Evolutionary conservation across 164 flowering plant species (phyloP).

Genomic region (Vitis riparia): DNA sequence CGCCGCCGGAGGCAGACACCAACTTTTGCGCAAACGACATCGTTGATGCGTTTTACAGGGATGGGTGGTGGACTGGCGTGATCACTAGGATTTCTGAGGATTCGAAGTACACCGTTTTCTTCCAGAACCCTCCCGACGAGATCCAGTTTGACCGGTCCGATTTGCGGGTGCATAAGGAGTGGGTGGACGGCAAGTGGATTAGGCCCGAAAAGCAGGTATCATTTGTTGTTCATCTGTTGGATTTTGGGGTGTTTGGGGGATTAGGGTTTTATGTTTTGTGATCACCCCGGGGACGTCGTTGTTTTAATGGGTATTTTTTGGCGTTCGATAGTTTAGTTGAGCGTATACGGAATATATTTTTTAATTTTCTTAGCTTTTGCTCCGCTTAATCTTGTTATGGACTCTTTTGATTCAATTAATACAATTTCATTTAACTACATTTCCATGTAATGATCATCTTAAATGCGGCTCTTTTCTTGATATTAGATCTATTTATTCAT

Average conservation of each 20-base stretch:
- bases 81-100: constrained; percentile 17
- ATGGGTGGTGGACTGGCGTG: constrained; percentile 47
- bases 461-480: too few relatives aligned
- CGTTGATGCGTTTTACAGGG: constrained; percentile 32
- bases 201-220: constrained; percentile 26
- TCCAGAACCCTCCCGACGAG: constrained; percentile 29
- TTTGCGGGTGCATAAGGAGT: constrained; percentile 23
- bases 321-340: too few relatives aligned
- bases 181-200: constrained; percentile 33
- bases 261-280: too few relatives aligned
- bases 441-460: too few relatives aligned
- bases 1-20: constrained; percentile 12
- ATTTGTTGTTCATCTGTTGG: too few relatives aligned
- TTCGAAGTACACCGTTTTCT: constrained; percentile 21
- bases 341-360: too few relatives aligned
- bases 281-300: background rate
- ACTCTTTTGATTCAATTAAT: too few relatives aligned
- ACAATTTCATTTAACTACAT: too few relatives aligned
- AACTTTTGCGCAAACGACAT: constrained; percentile 24
- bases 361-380: too few relatives aligned
- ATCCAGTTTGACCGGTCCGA: constrained; percentile 12
- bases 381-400: too few relatives aligned
- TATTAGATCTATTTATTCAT: background rate
- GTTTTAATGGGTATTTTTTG: background rate
- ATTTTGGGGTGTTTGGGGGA: too few relatives aligned